These are phyloP conservation scores for Acanthamoeba healyi DNA, from an alignment of 208 protist genomes.

Conservation along the genomic window DNA sequence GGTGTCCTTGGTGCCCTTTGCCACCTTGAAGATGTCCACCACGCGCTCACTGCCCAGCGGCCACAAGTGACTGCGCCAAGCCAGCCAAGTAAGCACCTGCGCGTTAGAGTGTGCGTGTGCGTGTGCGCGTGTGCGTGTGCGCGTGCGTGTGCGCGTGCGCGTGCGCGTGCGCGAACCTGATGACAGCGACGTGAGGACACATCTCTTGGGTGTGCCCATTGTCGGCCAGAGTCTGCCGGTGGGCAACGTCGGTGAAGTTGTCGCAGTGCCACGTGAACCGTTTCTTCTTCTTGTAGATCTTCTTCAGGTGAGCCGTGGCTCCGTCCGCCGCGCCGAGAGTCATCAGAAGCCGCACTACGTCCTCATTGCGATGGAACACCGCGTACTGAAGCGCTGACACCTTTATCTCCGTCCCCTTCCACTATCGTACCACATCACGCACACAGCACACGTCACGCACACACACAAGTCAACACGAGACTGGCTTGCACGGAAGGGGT, in stretches of 20 bases:
- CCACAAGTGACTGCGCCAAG: not conserved
- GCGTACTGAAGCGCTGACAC: conserved; percentile 11
- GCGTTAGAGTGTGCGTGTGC: not conserved
- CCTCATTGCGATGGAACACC: not conserved
- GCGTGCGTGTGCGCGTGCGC: too few relatives aligned
- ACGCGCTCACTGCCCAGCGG: not conserved
- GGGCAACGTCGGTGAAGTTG: not conserved
- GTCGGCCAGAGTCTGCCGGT: not conserved
- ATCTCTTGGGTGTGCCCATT: not conserved
- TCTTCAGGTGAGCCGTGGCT: not conserved
- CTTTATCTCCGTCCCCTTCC: not conserved
- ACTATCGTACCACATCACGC: not conserved
- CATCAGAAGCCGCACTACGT: not conserved
- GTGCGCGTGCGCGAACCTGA: not conserved
- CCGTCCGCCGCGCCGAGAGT: not conserved
- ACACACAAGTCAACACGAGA: too few relatives aligned
- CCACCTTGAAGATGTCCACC: not conserved
- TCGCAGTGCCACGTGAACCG: not conserved
- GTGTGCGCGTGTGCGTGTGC: not conserved
- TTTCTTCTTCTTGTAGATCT: not conserved
- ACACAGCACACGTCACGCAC: not conserved
- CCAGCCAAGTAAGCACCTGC: not conserved
- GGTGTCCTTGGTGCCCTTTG: not conserved
- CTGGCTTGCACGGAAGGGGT: not conserved
- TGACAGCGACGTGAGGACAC: conserved; percentile 10